Evolutionary conservation across 176 grass and related monocot species (phyloP).

Genomic region (Hsuehochloa calcarea): DNA sequence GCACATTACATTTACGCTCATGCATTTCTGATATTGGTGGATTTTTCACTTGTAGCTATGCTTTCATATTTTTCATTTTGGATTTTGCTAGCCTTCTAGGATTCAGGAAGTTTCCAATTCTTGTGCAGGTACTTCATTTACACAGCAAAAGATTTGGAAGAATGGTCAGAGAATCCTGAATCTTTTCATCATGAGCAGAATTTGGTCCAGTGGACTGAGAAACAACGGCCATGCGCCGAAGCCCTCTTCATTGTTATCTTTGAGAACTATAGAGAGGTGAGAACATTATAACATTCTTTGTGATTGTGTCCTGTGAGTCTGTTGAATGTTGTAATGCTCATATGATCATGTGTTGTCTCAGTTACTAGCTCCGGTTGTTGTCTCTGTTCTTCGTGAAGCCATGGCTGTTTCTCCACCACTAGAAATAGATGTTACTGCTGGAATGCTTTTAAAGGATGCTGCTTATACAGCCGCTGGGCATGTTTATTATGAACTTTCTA

Average conservation of each 20-base stretch:
- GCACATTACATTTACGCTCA: not conserved
- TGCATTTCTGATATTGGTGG: not conserved
- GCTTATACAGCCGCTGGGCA: constrained; percentile 90
- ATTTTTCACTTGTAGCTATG: not conserved
- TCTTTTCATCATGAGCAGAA: constrained; percentile 96
- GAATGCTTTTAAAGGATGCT: constrained; percentile 99
- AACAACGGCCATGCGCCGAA: constrained; percentile 85
- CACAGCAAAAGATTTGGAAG: constrained; percentile 91
- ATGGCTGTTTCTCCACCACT: constrained; percentile 76
- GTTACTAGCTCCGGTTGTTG: constrained; percentile 80
- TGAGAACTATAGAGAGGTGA: constrained; percentile 90
- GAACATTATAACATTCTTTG: constrained; percentile 17
- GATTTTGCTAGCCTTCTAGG: constrained; percentile 4
- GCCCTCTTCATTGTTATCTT: constrained; percentile 97
- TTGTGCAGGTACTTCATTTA: constrained; percentile 84
- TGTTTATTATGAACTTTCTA: constrained; percentile 99
- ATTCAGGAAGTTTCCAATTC: constrained; percentile 23
- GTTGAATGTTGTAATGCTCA: constrained; percentile 31
- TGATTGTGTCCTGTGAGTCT: not conserved
- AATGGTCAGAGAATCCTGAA: constrained; percentile 85
- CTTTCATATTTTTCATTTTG: not conserved
- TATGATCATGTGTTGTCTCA: constrained; percentile 44
- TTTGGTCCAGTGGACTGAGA: constrained; percentile 96
- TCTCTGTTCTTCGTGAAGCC: constrained; percentile 88
- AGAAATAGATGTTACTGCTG: constrained; percentile 77